Evolutionary conservation across 2,329 filamentous ascomycete genomes (phyloP).

Genomic region (Epichloe amarillans): DNA sequence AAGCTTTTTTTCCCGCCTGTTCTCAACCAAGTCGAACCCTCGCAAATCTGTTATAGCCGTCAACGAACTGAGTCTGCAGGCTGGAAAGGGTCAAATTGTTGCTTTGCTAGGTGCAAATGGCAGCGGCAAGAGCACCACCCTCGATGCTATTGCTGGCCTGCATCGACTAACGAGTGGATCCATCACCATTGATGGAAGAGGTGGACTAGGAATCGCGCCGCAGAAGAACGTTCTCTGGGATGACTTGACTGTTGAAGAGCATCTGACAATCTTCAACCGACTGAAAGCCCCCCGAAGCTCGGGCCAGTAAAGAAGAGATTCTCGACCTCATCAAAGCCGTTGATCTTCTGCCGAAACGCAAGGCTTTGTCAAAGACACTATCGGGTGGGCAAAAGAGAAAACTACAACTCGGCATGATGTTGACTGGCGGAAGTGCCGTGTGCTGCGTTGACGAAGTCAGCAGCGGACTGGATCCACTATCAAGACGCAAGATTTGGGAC

Average conservation of each 20-base stretch:
- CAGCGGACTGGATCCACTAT: slow-evolving; percentile 76
- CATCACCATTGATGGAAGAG: slow-evolving; percentile 65
- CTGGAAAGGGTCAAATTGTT: slow-evolving; percentile 68
- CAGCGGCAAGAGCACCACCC: slow-evolving; percentile 77
- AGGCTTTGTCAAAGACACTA: slow-evolving; percentile 60
- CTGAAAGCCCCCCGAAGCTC: slow-evolving; percentile 53
- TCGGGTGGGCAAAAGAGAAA: slow-evolving; percentile 90
- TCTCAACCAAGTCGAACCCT: slow-evolving; percentile 25
- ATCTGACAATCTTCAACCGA: slow-evolving; percentile 70
- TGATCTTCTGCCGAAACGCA: slow-evolving; percentile 62
- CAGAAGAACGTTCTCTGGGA: slow-evolving; percentile 95
- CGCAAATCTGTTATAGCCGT: slow-evolving; percentile 63
- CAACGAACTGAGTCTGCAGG: slow-evolving; percentile 55
- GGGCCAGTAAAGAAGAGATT: slow-evolving; percentile 45
- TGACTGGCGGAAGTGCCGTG: slow-evolving; percentile 75
- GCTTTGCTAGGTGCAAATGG: slow-evolving; percentile 82
- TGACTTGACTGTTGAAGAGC: slow-evolving; percentile 72
- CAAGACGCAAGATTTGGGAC: slow-evolving; percentile 83
- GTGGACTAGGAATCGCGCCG: slow-evolving; percentile 74
- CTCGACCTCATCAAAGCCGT: slow-evolving; percentile 52
- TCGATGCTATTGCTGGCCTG: slow-evolving; percentile 77
- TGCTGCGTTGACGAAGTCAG: slow-evolving; percentile 90
- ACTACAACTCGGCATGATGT: slow-evolving; percentile 87
- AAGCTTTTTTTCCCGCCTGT: slow-evolving; percentile 42
- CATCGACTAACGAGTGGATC: slow-evolving; percentile 62